Conservation (phyloP, 805 yeast species). For the Myxozyma udenii region DNA sequence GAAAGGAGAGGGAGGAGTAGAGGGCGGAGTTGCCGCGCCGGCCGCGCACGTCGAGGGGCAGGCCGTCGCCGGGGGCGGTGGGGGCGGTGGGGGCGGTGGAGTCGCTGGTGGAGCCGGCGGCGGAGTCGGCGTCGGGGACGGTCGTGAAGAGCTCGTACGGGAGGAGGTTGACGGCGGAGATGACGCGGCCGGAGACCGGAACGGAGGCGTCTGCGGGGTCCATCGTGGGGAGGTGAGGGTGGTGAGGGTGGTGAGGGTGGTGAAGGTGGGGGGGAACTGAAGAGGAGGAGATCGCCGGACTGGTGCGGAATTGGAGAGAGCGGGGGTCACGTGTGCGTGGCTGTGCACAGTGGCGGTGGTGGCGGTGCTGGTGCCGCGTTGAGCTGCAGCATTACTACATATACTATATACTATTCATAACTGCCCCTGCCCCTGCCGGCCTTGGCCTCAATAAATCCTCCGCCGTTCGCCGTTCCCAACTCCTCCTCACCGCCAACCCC, state of each 20-base stretch:
- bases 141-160: constrained; percentile 26
- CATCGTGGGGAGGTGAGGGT: neutral
- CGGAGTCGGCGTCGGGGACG: constrained; percentile 4
- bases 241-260: no score
- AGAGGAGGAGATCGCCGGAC: neutral
- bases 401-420: no score
- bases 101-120: constrained; percentile 1
- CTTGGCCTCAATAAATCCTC: no score
- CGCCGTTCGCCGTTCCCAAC: no score
- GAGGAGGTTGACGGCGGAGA: constrained; percentile 27
- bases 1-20: constrained; percentile 66
- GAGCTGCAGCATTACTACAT: no score
- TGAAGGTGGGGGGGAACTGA: no score
- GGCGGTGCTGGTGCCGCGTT: no score
- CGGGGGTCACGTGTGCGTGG: neutral
- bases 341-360: no score
- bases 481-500: no score
- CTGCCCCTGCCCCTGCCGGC: no score
- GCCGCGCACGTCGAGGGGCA: constrained; percentile 17
- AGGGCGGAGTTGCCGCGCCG: constrained; percentile 81
- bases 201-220: constrained; percentile 8
- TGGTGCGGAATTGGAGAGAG: neutral
- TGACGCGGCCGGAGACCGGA: constrained; percentile 28
- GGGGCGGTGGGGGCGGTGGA: neutral
- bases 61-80: neutral